Percentiles rank a stretch among this genome's conserved stretches.
These are phyloP conservation scores for Phytophthora megakarya DNA, from an alignment of 352 stramenopile genomes.

Conservation along the genomic window DNA sequence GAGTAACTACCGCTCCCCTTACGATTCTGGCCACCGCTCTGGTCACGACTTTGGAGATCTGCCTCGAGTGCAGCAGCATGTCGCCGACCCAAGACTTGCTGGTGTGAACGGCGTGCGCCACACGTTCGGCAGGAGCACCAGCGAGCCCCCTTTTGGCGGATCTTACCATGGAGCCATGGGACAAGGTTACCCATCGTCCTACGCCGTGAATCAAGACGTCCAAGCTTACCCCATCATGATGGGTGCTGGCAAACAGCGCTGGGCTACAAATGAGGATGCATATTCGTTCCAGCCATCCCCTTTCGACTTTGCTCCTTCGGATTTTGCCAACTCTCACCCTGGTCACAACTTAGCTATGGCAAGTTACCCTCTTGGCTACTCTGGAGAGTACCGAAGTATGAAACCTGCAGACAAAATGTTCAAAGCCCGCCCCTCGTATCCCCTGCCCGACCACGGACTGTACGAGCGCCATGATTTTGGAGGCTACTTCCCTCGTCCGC, in stretches of 20 bases:
- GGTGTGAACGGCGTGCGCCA: constrained; percentile 24
- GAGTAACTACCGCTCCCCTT: constrained; percentile 33
- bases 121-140: constrained; percentile 32
- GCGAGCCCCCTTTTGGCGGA: constrained; percentile 33
- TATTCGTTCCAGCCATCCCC: constrained; percentile 31
- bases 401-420: constrained; percentile 31
- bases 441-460: constrained; percentile 26
- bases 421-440: constrained; percentile 30
- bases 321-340: constrained; percentile 29
- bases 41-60: constrained; percentile 22
- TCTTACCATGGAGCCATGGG: constrained; percentile 33
- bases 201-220: constrained; percentile 21
- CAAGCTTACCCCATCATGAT: constrained; percentile 33
- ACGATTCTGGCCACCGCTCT: constrained; percentile 17
- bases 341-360: constrained; percentile 15
- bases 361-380: constrained; percentile 25
- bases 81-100: constrained; percentile 12
- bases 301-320: constrained; percentile 33
- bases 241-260: constrained; percentile 27
- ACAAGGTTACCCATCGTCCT: constrained; percentile 33
- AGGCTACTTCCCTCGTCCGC: constrained; percentile 27
- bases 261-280: constrained; percentile 26
- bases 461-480: constrained; percentile 37
- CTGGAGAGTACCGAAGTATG: constrained; percentile 25
- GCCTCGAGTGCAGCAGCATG: constrained; percentile 21